Evolutionary conservation across 176 grass and related monocot genomes (phyloP), one percentile per base, ranked within the genome.

Genomic region (Oryza nivara): DNA sequence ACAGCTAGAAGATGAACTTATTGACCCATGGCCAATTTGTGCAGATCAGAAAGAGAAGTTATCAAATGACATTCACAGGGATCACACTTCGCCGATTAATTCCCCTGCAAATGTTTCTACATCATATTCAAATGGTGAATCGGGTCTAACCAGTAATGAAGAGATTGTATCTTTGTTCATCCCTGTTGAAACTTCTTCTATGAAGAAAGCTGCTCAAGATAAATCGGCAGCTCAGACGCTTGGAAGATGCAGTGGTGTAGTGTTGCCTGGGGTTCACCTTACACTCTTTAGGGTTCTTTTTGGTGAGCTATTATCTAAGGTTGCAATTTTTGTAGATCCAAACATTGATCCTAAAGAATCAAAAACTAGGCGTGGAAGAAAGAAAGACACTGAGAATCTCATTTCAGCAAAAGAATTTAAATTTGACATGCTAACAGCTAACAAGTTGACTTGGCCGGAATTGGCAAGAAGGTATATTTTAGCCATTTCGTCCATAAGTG

Each of bases 361-460:
- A 87, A 96, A 88, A 90, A 82, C 93, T 35, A 95, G 86, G 70
- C 91, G 96, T 0, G 93, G 96, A 70, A 96, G 93, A 87, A 99
- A 93, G 79, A 99, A 86, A 80, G 91, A 99, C 41, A 49, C 75
- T 75, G 93, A 99, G 52, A 95, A 45, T 82, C 79, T 85, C 43
- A 41, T 85, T 74, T 66, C 72, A 80, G 80, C 84, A 84, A 99
- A 93, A 74, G 96, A 98, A 65, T 46, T 85, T 48, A 98, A 92
- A 44, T 88, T 92, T 75, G 91, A 94, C 76, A 89, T 92, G 75
- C 85, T 95, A 86, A 90, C 89, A 86, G 72, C 90, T 88, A 99
- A 99, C 88, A 88, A 75, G 47, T 88, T 99, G 79, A 94, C 96
- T 67, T 96, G 96, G 96, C 96, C 96, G 4, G 96, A 99, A 78